Conservation (phyloP, 768 basidiomycete species). For the Lentinula edodes region DNA sequence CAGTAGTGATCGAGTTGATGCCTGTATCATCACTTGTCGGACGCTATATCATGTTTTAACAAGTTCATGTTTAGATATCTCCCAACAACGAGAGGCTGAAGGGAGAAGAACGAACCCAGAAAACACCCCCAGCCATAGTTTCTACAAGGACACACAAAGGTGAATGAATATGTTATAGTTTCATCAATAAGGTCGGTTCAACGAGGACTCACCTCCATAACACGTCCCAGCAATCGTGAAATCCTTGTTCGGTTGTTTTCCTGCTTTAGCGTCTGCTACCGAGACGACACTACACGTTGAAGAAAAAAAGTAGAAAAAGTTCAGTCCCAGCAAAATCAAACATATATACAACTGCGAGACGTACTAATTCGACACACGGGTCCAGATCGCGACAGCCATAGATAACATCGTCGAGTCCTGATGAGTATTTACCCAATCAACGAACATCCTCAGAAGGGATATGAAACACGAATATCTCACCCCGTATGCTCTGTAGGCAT, state of each 20-base stretch:
- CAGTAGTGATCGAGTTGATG: slow-evolving; percentile 48
- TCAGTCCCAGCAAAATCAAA: too few species aligned
- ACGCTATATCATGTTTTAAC: slow-evolving; percentile 24
- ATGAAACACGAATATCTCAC: slow-evolving; percentile 1
- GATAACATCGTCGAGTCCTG: slow-evolving; percentile 32
- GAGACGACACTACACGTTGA: slow-evolving; percentile 34
- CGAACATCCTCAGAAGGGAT: neutral
- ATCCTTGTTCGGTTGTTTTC: slow-evolving; percentile 32
- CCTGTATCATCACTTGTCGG: slow-evolving; percentile 34
- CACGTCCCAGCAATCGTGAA: slow-evolving; percentile 38
- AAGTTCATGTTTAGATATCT: too few species aligned
- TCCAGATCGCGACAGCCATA: slow-evolving; percentile 45
- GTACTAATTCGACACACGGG: slow-evolving; percentile 40
- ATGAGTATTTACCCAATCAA: neutral
- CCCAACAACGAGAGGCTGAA: too few species aligned
- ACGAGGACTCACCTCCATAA: slow-evolving; percentile 30
- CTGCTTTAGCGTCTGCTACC: slow-evolving; percentile 28
- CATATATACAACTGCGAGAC: slow-evolving; percentile 10
- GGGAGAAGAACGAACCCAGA: slow-evolving; percentile 32
- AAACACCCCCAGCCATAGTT: slow-evolving; percentile 51
- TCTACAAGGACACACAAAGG: slow-evolving; percentile 14
- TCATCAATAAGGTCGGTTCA: neutral
- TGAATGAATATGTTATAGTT: neutral
- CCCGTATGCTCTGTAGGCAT: slow-evolving; percentile 43
- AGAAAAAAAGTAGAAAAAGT: too few species aligned